Base-by-base conservation (phyloP, 805 yeast species). In the Myxozyma vanderwaltii region DNA sequence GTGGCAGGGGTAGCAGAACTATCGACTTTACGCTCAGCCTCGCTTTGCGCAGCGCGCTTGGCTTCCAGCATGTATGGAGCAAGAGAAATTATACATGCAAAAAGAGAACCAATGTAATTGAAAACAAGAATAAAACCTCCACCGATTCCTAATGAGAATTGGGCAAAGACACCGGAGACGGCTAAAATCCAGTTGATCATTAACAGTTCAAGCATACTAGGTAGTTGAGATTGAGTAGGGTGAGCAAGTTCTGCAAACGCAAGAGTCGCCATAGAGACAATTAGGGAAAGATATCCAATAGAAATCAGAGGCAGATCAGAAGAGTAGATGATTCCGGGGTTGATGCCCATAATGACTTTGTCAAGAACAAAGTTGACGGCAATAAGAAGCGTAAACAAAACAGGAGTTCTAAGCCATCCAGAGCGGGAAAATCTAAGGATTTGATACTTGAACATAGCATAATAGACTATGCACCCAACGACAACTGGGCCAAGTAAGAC, bases 401-500 rank as follows among this genome's bases (percentile, higher is more conserved):
- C 39, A 2, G 64, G 63, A 3, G 59, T 23, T 24, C 63, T 54
- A n/a, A 31, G n/a, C 64, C 63, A 61, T 19, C 59, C 55, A 17
- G 38, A 13, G 19, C 21, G 13, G 19, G 41, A 19, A 19, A 61
- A 23, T 26, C 24, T 44, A n/a, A 56, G 29, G 15, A 44, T 19
- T 4, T 44, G 36, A 23, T 38, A n/a, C 19, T 21, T 40, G 21
- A 29, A 23, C 13, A 27, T 36, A 21, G 41, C 27, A 38, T 59
- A 47, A 26, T 41, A 51, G 5, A 59, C 17, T 4, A 60, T 26
- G 15, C 15, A 41, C 15, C 38, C 56, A 12, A 58, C n/a, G 4
- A 53, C 19, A 5, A 55, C 19, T 12, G 63, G 63, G 8, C 64
- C 60, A 3, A 23, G 27, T 24, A 54, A 24, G 10, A 54, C 39